These are phyloP conservation scores for Carex littledalei DNA, from an alignment of 176 grass and related monocot species.

Conservation along the genomic window DNA sequence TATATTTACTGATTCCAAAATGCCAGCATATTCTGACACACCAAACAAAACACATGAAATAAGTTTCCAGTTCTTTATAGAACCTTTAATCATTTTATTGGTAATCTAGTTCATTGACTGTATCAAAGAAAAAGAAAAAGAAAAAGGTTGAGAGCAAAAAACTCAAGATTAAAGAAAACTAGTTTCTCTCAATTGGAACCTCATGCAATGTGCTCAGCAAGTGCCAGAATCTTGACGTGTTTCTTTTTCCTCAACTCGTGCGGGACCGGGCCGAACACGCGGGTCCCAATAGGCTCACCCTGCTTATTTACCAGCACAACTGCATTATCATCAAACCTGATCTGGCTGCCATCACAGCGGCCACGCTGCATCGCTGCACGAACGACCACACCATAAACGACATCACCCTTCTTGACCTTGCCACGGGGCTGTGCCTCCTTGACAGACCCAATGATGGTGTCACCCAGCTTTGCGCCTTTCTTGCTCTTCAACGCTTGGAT, in stretches of 20 bases:
- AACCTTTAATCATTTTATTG: not conserved
- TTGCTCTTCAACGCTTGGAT: conserved; percentile 75
- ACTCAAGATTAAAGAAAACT: not conserved
- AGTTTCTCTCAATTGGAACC: not conserved
- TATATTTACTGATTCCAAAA: not conserved
- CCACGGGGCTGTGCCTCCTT: conserved; percentile 90
- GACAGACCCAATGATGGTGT: conserved; percentile 78
- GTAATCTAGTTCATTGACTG: not conserved
- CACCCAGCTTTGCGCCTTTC: conserved; percentile 75
- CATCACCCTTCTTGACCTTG: conserved; percentile 98
- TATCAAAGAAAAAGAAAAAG: not conserved
- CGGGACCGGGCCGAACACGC: conserved; percentile 65
- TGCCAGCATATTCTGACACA: not conserved
- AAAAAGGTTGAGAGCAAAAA: not conserved
- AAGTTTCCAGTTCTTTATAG: not conserved
- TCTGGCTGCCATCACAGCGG: conserved; percentile 65
- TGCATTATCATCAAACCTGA: conserved; percentile 88
- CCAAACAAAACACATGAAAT: not conserved
- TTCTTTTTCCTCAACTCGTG: conserved; percentile 95
- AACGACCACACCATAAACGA: conserved; percentile 92
- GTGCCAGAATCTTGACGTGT: conserved; percentile 84
- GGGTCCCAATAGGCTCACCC: conserved; percentile 85
- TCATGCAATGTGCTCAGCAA: conserved; percentile 93
- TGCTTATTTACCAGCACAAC: conserved; percentile 93
- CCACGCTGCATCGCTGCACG: conserved; percentile 87